Percentiles rank a stretch among this genome's conserved stretches.
These are phyloP conservation scores for Anacardium occidentale DNA, from an alignment of 345 rosid genomes.

Conservation along the genomic window DNA sequence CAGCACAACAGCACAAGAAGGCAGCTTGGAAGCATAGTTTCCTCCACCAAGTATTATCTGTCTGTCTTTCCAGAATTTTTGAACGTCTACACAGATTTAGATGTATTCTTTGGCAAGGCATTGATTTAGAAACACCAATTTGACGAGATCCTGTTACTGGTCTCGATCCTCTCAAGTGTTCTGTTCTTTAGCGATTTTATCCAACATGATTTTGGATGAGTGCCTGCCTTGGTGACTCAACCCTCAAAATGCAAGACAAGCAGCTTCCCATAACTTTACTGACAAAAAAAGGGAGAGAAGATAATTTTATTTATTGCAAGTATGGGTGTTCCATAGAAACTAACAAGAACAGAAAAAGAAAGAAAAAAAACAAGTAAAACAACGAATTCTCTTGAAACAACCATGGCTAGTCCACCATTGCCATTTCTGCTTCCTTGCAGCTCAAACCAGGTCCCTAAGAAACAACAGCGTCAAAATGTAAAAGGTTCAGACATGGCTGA, in stretches of 20 bases:
- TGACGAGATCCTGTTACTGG: no score
- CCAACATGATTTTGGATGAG: not conserved
- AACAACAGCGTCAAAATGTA: conserved; percentile 28
- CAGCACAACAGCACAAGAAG: conserved; percentile 4
- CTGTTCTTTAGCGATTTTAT: not conserved
- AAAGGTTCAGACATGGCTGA: conserved; percentile 14
- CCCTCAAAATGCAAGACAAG: not conserved
- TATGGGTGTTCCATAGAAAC: conserved; percentile 25
- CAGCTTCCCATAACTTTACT: conserved; percentile 10
- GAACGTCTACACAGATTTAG: not conserved
- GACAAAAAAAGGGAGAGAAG: conserved; percentile 15
- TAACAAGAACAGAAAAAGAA: not conserved
- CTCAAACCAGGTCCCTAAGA: conserved; percentile 25
- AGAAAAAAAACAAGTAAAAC: not conserved
- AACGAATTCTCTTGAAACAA: not conserved
- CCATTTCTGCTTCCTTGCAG: conserved; percentile 48
- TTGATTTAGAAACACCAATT: not conserved
- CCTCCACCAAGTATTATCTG: not conserved
- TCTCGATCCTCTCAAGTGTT: no score
- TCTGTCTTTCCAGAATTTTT: not conserved
- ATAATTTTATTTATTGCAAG: conserved; percentile 28
- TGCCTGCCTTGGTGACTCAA: not conserved
- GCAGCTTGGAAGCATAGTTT: conserved; percentile 10
- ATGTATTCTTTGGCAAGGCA: conserved; percentile 8
- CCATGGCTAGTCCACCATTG: conserved; percentile 47